Percentiles rank a stretch among this genome's conserved stretches.
Evolutionary conservation across 2,329 filamentous ascomycete species (phyloP).

Genomic region (Laburnicola sp.): DNA sequence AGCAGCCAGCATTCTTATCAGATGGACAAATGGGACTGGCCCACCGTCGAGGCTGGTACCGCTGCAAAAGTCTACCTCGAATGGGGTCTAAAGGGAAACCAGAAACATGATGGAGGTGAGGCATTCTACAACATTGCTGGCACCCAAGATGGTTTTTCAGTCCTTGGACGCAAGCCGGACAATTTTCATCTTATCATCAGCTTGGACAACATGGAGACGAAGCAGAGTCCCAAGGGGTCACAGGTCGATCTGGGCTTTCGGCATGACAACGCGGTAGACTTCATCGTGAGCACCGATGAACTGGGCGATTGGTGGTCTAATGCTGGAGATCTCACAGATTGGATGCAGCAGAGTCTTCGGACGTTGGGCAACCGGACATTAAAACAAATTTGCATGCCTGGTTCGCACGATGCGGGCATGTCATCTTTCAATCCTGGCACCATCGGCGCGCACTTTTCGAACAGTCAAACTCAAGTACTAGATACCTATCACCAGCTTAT

Average conservation of each 20-base stretch:
- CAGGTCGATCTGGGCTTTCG: conserved; percentile 41
- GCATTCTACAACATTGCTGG: conserved; percentile 39
- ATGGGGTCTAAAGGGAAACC: conserved; percentile 33
- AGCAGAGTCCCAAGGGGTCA: conserved; percentile 38
- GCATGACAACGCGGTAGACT: conserved; percentile 42
- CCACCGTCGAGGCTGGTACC: conserved; percentile 36
- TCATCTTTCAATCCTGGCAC: conserved; percentile 46
- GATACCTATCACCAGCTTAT: conserved; percentile 52
- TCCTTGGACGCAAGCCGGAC: conserved; percentile 36
- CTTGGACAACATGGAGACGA: conserved; percentile 33
- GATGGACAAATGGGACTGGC: conserved; percentile 46
- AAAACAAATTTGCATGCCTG: conserved; percentile 54
- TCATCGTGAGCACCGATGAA: conserved; percentile 44
- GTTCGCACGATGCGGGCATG: conserved; percentile 57
- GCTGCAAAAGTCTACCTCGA: conserved; percentile 38
- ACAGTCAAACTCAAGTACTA: conserved; percentile 53
- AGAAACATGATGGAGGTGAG: conserved; percentile 41
- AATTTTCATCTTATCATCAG: conserved; percentile 39
- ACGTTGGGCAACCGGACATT: conserved; percentile 47
- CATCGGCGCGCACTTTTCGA: conserved; percentile 44
- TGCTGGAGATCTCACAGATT: conserved; percentile 40
- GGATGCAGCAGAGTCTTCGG: conserved; percentile 48
- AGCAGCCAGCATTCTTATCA: conserved; percentile 40
- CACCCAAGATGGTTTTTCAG: conserved; percentile 35
- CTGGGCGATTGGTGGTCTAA: conserved; percentile 43